Evolutionary conservation across 1,284 basidiomycete genomes (phyloP), one percentile per base, ranked within the genome.

Genomic region (Pyrrhoderma noxium): DNA sequence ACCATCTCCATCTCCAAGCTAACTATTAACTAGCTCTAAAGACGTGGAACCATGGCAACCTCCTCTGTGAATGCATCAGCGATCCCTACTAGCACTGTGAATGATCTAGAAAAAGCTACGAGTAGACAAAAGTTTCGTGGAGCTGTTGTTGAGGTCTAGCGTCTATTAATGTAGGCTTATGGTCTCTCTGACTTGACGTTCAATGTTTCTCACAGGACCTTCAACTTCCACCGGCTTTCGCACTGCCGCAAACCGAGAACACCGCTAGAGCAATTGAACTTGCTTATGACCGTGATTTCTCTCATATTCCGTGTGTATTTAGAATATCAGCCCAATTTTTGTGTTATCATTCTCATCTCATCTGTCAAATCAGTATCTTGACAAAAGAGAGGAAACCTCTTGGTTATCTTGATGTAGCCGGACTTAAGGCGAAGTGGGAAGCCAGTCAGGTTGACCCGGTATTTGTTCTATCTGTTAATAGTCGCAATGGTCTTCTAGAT

Each of bases 241-340:
- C 85, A n/a, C 72, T 93, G 2, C 84, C 86, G 7, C 69, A 75
- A 8, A 74, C 75, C 54, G 89, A 89, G 59, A 74, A 77, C 18
- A 81, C 93, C 51, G 76, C 76, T 8, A 72, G 77, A 25, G 91
- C 89, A 1, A 78, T 93, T 39, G 88, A 90, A 60, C 76, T 86
- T 31, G 91, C 91, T 0, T 93, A 92, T 61, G 91, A 93, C 59
- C 79, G 89, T 40, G 91, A 93, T 63, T 93, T 93, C 67, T 91
- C 91, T 22, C 82, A 92, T 61, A 85, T 93, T 52, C 91, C 91
- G 90, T 93, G 60, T 62, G 73, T 49, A 34, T 31, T 67, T 13
- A 22, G 13, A 19, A 31, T 31, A 11, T 31, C 27, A 11, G 7
- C 11, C 16, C 16, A 14, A 8, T 8, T 9, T 22, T 8, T 11